Base-by-base conservation (phyloP, 2,329 filamentous ascomycete species). In the Camptophora hylomeconis region DNA sequence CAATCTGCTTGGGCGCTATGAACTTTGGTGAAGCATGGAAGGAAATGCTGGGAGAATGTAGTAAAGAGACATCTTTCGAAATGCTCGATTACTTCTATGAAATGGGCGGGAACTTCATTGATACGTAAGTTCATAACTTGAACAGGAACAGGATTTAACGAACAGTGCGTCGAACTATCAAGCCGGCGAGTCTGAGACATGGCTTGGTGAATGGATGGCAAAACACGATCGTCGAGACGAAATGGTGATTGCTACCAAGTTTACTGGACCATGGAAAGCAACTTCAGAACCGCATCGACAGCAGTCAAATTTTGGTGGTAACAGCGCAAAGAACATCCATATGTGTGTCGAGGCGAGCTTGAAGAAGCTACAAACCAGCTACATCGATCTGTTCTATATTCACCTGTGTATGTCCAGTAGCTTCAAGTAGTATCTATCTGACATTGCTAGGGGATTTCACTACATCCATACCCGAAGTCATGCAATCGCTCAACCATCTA, bases 381-480 rank as follows among this genome's bases (percentile, higher is more conserved):
- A 56, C 33, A 45, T 56, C 26, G 53, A 56, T 30, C 24, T 56
- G 7, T 38, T 50, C 14, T 53, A 50, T 28, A 44, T 54, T 2
- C 52, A 54, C 24, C 47, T n/a, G n/a, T n/a, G n/a, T n/a, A n/a
- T n/a, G n/a, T n/a, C n/a, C n/a, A n/a, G n/a, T n/a, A n/a, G n/a
- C n/a, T n/a, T n/a, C n/a, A n/a, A n/a, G n/a, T n/a, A n/a, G n/a
- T n/a, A n/a, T n/a, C n/a, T n/a, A n/a, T n/a, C n/a, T n/a, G n/a
- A n/a, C n/a, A n/a, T n/a, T n/a, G n/a, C n/a, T n/a, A n/a, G n/a
- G 74, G 72, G 75, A 80, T 47, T 75, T 65, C 44, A 69, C 63
- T n/a, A 72, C 70, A 13, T 66, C 63, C 0, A 69, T 80, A 25
- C 60, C 67, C 1, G 75, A 81, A 45, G 28, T 80, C 24, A 81